Percentiles rank a stretch among this genome's conserved stretches.
These are phyloP conservation scores for Phascolomyces articulosus DNA, from an alignment of 371 early-diverging fungal species.

Conservation along the genomic window DNA sequence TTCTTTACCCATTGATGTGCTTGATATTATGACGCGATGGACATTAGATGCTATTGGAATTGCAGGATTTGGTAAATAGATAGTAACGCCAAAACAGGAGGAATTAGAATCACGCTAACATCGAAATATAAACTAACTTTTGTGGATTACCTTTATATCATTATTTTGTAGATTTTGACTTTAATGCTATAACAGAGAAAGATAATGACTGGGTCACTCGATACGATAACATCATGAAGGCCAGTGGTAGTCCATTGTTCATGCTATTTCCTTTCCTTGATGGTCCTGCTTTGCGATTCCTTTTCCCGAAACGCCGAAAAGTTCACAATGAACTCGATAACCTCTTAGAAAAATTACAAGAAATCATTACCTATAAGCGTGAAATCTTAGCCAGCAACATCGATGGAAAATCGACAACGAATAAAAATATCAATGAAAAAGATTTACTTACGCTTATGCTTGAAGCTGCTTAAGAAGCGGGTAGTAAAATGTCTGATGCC, in stretches of 20 bases:
- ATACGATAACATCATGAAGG: conserved; percentile 6
- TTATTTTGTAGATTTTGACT: conserved; percentile 10
- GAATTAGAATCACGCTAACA: no score
- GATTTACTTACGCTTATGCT: conserved; percentile 61
- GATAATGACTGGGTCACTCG: conserved; percentile 10
- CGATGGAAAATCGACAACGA: not conserved
- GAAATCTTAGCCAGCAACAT: not conserved
- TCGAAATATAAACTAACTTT: no score
- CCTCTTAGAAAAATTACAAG: conserved; percentile 7
- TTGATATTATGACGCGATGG: conserved; percentile 19
- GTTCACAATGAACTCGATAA: conserved; percentile 10
- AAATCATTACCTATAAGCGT: conserved; percentile 4
- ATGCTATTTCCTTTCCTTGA: conserved; percentile 11
- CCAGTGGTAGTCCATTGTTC: not conserved
- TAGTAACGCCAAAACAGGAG: no score
- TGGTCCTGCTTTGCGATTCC: conserved; percentile 10
- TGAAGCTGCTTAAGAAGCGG: conserved; percentile 40
- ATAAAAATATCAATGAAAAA: conserved; percentile 24
- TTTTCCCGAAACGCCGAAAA: conserved; percentile 23
- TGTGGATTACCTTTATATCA: no score
- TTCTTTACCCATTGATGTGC: not conserved
- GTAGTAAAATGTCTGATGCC: conserved; percentile 24
- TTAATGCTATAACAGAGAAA: conserved; percentile 13
- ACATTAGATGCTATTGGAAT: conserved; percentile 43
- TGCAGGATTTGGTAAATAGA: conserved; percentile 29